Percentiles rank a stretch among this genome's conserved stretches.
Evolutionary conservation across 2,329 filamentous ascomycete species (phyloP).

Genomic region (Penicillium sp.): DNA sequence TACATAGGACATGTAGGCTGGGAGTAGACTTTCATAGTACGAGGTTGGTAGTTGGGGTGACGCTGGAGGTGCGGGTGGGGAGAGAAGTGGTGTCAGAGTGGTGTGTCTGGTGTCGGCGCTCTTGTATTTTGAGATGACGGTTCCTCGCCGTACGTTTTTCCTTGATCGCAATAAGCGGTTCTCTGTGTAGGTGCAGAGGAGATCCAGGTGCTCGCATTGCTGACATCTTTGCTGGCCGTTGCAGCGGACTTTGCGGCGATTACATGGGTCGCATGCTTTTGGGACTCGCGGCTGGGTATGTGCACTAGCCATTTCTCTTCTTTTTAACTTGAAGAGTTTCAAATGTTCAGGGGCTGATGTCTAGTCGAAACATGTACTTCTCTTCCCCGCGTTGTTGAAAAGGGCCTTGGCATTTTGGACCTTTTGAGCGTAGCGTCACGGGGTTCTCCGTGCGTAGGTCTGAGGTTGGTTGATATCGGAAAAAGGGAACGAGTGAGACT

Average conservation of each 20-base stretch:
- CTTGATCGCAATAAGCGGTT: constrained; percentile 30
- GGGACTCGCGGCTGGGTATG: constrained; percentile 9
- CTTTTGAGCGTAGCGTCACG: constrained; percentile 1
- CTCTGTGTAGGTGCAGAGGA: constrained; percentile 46
- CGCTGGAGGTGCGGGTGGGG: constrained; percentile 2
- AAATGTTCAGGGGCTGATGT: neutral
- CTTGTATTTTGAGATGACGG: constrained; percentile 42
- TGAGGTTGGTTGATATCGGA: neutral
- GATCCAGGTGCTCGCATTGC: constrained; percentile 43
- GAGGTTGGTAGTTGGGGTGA: constrained; percentile 7
- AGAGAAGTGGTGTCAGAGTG: constrained; percentile 6
- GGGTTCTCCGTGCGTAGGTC: neutral
- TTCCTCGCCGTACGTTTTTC: constrained; percentile 37
- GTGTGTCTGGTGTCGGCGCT: neutral
- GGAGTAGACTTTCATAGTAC: constrained; percentile 42
- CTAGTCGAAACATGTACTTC: neutral
- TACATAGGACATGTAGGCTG: constrained; percentile 44
- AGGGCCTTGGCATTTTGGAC: constrained; percentile 1
- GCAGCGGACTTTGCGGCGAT: constrained; percentile 47
- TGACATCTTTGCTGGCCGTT: constrained; percentile 46
- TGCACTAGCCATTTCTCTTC: neutral
- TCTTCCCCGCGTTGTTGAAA: constrained; percentile 3
- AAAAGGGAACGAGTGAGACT: neutral
- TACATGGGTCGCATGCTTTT: constrained; percentile 47
- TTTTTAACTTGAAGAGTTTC: neutral